A percentile compares a stretch with the other conserved stretches of the same genome.
phyloP scores from a whole-genome alignment of 768 basidiomycete species.

The Collybia nuda region DNA sequence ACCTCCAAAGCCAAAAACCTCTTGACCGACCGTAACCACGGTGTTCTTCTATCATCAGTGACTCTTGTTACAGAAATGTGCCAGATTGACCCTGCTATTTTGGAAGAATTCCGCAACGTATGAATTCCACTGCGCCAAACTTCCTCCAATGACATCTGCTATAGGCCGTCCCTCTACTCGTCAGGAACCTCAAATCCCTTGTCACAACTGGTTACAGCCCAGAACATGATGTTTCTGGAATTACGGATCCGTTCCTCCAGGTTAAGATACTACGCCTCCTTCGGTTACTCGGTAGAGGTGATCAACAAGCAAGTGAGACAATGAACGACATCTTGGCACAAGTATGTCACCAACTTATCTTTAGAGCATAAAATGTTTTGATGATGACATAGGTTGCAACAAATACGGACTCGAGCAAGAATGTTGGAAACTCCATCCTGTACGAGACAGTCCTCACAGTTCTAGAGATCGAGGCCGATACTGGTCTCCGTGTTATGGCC shows the following conservation, averaged over 20 bases:
- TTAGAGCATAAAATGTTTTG: not conserved
- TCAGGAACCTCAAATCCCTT: conserved; percentile 91
- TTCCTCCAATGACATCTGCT: conserved; percentile 4
- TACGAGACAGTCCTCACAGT: conserved; percentile 98
- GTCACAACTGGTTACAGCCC: conserved; percentile 97
- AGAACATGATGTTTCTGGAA: conserved; percentile 98
- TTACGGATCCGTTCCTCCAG: conserved; percentile 95
- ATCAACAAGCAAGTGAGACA: conserved; percentile 84
- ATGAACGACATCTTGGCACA: conserved; percentile 99
- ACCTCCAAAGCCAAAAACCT: conserved; percentile 84
- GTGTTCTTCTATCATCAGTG: conserved; percentile 90
- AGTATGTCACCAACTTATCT: conserved; percentile 35
- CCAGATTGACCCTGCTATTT: conserved; percentile 64
- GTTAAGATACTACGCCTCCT: conserved; percentile 90
- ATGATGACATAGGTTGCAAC: conserved; percentile 78
- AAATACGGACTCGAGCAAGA: conserved; percentile 96
- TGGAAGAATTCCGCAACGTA: conserved; percentile 91
- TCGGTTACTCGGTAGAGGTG: conserved; percentile 83
- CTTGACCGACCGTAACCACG: conserved; percentile 94
- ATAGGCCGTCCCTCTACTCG: conserved; percentile 89
- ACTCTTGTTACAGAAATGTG: conserved; percentile 97
- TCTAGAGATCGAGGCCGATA: conserved; percentile 96
- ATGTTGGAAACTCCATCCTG: conserved; percentile 96
- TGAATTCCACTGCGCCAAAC: conserved; percentile 18
- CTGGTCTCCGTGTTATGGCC: conserved; percentile 95